Percentiles rank a stretch among this genome's conserved stretches.
phyloP scores from a whole-genome alignment of 1,284 basidiomycete species.

The Naganishia albida region DNA sequence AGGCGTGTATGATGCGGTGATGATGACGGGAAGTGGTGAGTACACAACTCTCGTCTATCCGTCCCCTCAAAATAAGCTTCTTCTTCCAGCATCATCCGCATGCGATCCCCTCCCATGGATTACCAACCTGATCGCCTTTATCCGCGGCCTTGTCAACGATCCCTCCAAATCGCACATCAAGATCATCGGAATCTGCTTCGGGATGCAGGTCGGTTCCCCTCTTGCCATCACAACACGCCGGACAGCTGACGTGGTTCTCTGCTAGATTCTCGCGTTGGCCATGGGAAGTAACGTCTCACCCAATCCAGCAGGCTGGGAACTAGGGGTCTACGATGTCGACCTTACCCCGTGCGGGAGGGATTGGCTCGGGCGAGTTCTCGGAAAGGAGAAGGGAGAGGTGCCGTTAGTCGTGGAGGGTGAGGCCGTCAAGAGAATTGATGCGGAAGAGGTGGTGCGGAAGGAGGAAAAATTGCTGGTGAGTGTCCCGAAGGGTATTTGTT shows the following conservation, averaged over 20 bases:
- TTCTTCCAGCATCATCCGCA: conserved; percentile 45
- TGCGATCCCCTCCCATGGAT: conserved; percentile 46
- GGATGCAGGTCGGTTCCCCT: conserved; percentile 38
- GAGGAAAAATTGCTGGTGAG: conserved; percentile 45
- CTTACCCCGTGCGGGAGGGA: conserved; percentile 55
- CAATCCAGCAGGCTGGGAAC: conserved; percentile 58
- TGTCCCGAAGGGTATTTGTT: background rate
- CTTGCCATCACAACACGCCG: too few species aligned
- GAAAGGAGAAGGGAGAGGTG: background rate
- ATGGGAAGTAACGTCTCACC: conserved; percentile 54
- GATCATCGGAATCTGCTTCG: conserved; percentile 57
- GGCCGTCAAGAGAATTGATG: conserved; percentile 34
- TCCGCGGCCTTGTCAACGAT: conserved; percentile 40
- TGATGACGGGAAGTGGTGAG: conserved; percentile 59
- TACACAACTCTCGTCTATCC: too few species aligned
- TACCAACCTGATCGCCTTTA: conserved; percentile 43
- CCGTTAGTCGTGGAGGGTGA: conserved; percentile 39
- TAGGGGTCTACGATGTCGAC: conserved; percentile 54
- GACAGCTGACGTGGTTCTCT: background rate
- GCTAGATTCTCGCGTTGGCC: conserved; percentile 58
- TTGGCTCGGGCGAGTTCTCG: conserved; percentile 47
- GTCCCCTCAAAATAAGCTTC: too few species aligned
- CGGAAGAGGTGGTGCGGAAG: conserved; percentile 35
- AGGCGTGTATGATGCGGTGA: conserved; percentile 53
- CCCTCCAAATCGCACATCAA: conserved; percentile 43